Conservation (phyloP, 2,329 filamentous ascomycete genomes). For the Colletotrichum aenigma region DNA sequence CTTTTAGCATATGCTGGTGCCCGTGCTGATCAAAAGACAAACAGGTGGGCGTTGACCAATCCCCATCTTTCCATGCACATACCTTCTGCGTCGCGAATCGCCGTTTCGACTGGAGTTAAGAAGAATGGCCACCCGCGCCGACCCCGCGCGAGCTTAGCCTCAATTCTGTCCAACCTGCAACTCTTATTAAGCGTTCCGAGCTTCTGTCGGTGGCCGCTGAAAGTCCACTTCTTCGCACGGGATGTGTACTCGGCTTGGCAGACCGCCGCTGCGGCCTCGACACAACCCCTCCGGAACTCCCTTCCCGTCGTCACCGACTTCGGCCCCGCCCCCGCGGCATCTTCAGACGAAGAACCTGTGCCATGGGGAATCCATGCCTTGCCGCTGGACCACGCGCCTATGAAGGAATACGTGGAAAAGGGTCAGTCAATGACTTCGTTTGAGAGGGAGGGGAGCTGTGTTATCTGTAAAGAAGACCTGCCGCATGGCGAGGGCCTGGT, state of each 20-base stretch:
- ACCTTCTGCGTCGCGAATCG: constrained; percentile 63
- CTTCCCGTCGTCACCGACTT: constrained; percentile 65
- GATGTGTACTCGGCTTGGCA: constrained; percentile 76
- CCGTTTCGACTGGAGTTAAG: constrained; percentile 54
- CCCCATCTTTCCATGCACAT: constrained; percentile 83
- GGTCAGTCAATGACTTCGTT: constrained; percentile 58
- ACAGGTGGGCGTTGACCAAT: constrained; percentile 91
- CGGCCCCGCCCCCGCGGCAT: constrained; percentile 25
- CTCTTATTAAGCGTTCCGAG: constrained; percentile 78
- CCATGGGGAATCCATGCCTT: constrained; percentile 58
- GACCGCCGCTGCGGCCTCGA: constrained; percentile 54
- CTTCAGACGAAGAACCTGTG: neutral
- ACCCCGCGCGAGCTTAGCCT: constrained; percentile 65
- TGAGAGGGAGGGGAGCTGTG: constrained; percentile 59
- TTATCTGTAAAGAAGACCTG: constrained; percentile 54
- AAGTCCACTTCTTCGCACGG: constrained; percentile 75
- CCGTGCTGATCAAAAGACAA: neutral
- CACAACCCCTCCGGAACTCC: constrained; percentile 49
- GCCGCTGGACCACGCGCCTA: constrained; percentile 57
- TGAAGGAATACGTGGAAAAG: constrained; percentile 61
- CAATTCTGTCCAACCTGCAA: constrained; percentile 80
- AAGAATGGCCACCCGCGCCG: constrained; percentile 59
- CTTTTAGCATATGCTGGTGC: neutral
- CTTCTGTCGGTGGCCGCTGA: constrained; percentile 83
- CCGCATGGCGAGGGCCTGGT: constrained; percentile 55